Base-by-base conservation (phyloP, 2,329 filamentous ascomycete genomes). In the Aaosphaeria pasadenensis region DNA sequence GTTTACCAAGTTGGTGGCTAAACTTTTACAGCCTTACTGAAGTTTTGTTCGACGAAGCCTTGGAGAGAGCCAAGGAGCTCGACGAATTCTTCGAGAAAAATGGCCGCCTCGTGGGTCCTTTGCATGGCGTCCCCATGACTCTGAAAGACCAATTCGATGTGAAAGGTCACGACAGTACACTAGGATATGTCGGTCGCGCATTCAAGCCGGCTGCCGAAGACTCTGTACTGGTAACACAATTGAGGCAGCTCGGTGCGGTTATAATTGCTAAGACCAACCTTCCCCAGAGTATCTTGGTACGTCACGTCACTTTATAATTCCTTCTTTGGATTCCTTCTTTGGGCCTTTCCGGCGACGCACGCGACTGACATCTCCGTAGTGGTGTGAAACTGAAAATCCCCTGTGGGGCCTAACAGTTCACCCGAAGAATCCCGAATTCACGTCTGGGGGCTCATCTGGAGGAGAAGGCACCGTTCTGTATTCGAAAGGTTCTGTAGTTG, bases 121-220 rank as follows among this genome's bases (percentile, higher is more conserved):
- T 78, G 7, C 75, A 78, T 54, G 76, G 75, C 5, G 59, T 78
- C 4, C 75, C 74, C 35, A 70, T 78, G 54, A 74, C 71, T 28
- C 52, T 77, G 30, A 78, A 77, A 49, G 76, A 78, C 50, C 75
- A 77, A 46, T 77, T 77, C 56, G 73, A 77, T 46, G 70, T 77
- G 49, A 61, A 70, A 45, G 73, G 69, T n/a, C 71, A 74, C 30
- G 74, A 77, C 45, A 77, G 72, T 32, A 67, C 66, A 1, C 70
- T 86, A 74, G 83, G 82, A 9, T 86, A 85, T 57, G 73, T 85
- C 28, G 81, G 83, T n/a, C 84, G 82, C 77, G 79, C 78, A 0
- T 77, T 78, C 46, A 60, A 72, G 1, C 79, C 79, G 1, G 79
- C 79, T 1, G 48, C 51, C 0, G 69, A 77, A 6, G 75, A 84